phyloP scores from a whole-genome alignment of 2,329 filamentous ascomycete species.

The Blumeria graminis region DNA sequence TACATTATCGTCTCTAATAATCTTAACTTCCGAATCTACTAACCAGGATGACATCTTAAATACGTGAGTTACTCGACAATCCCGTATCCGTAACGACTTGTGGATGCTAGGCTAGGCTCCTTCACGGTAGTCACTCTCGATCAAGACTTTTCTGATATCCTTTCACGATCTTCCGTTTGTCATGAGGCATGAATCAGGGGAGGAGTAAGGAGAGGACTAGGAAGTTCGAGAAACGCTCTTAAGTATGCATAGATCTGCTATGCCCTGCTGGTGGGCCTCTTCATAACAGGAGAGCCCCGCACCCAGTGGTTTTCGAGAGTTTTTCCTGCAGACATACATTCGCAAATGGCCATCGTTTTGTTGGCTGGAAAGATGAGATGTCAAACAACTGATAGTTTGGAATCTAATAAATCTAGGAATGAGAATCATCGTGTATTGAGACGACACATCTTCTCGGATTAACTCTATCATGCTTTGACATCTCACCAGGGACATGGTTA shows the following conservation, averaged over 20 bases:
- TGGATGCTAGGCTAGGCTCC: too few species aligned
- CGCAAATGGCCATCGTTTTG: background rate
- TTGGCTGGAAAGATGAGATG: background rate
- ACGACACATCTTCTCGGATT: too few species aligned
- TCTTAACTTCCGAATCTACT: too few species aligned
- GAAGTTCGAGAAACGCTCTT: background rate
- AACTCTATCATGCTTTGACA: too few species aligned
- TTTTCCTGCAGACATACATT: background rate
- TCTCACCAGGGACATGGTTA: too few species aligned
- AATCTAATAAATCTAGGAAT: too few species aligned
- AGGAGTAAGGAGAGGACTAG: background rate
- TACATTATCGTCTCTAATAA: too few species aligned
- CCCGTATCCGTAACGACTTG: too few species aligned
- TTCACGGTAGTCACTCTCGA: background rate
- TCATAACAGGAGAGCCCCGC: background rate
- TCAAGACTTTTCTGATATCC: background rate
- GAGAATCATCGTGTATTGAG: too few species aligned
- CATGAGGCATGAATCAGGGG: background rate
- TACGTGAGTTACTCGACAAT: too few species aligned
- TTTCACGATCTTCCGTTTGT: background rate
- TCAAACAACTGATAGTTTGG: too few species aligned
- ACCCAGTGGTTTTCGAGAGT: background rate
- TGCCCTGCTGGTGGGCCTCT: background rate
- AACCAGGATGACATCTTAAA: too few species aligned
- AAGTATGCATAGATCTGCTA: background rate